Base-by-base conservation (phyloP, 148 eudicot species). In the Diospyros kaki region DNA sequence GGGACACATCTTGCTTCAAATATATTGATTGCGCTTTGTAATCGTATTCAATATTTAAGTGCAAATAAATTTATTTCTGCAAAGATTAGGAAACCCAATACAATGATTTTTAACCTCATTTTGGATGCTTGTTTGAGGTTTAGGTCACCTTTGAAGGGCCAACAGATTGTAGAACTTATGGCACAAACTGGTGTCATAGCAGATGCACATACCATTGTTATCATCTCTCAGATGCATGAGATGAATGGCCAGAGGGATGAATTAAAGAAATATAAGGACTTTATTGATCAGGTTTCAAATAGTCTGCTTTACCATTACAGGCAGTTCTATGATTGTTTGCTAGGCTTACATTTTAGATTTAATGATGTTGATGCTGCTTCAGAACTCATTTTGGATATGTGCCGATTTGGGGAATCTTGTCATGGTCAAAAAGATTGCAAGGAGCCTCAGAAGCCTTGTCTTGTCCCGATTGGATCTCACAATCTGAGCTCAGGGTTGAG, bases 201-300 rank as follows among this genome's bases (percentile, higher is more conserved):
- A 71, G 98, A 95, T 89, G 88, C 85, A 48, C 86, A 88, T 58
- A 86, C 97, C 3, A 79, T 87, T 78, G 56, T 79, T 56, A 76
- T 87, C 39, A 87, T 92, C 60, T 81, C 91, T 12, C 79, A 71
- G 72, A 81, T 92, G 14, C 96, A 86, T 81, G 94, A 92, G 81
- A 84, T 83, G 81, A 95, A 90, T 79, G 85, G 84, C 44, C 87
- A 84, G 80, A 85, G 91, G 72, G 96, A 95, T 62, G 96, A 92
- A 80, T 75, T 95, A 79, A 90, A 89, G 76, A 92, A 79, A 73
- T 86, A 85, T 60, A 92, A 90, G 76, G 80, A 82, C 62, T 66
- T 79, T 41, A 76, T 92, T 11, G 93, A 86, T 78, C 82, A 42
- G 55, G 96, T 84, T 44, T 84, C 94, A 17, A 69, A 65, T 77